These are phyloP conservation scores for Combretum micranthum DNA, from an alignment of 345 rosid genomes.

Conservation along the genomic window DNA sequence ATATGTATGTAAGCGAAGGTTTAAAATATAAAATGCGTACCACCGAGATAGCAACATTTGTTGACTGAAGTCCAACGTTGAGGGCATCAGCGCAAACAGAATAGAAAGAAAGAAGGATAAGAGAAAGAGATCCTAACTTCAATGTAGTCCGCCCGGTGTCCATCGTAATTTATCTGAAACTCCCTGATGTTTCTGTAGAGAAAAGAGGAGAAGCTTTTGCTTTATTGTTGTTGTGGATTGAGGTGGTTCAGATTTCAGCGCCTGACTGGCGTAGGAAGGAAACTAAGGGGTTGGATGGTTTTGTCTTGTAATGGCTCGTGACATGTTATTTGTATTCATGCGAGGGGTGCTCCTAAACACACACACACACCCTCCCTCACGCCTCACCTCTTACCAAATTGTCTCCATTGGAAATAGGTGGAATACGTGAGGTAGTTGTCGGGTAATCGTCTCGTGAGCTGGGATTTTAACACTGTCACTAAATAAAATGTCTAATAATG, in stretches of 20 bases:
- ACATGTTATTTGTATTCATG: constrained; percentile 22
- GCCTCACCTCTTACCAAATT: too few relatives aligned
- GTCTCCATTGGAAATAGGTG: background rate
- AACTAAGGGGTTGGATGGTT: background rate
- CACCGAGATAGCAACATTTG: constrained; percentile 40
- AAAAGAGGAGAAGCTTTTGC: too few relatives aligned
- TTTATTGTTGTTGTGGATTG: too few relatives aligned
- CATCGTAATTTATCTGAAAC: constrained; percentile 11
- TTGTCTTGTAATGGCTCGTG: constrained; percentile 45
- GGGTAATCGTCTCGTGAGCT: constrained; percentile 16
- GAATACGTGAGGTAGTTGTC: constrained; percentile 7
- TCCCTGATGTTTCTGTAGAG: too few relatives aligned
- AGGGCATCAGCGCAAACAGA: constrained; percentile 38
- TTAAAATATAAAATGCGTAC: constrained; percentile 21
- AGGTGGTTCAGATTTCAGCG: constrained; percentile 7
- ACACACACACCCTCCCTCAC: too few relatives aligned
- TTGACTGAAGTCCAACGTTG: constrained; percentile 59
- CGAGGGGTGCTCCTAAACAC: background rate
- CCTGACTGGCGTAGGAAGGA: background rate
- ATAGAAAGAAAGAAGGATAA: constrained; percentile 12
- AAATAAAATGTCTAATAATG: too few relatives aligned
- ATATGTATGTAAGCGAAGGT: background rate
- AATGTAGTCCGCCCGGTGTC: constrained; percentile 9
- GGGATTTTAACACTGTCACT: background rate
- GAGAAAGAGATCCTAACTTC: constrained; percentile 13